Conservation (phyloP, 495 filamentous ascomycete species). For the Monascus purpureus region DNA sequence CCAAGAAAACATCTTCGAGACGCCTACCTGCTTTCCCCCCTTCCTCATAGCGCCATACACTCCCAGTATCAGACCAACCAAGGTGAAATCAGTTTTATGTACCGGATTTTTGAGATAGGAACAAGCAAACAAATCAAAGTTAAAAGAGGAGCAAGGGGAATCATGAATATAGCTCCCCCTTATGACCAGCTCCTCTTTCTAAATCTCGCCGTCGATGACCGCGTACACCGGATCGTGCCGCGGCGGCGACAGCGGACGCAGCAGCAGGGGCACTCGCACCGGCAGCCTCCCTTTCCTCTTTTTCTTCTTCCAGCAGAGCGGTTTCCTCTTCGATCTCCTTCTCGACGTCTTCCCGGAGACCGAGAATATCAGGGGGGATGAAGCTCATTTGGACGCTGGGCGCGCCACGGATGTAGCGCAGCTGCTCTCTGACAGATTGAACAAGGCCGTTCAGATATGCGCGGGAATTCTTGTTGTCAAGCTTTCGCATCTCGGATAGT, state of each 20-base stretch:
- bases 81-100: too few species aligned
- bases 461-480: conserved; percentile 66
- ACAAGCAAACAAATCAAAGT: conserved; percentile 5
- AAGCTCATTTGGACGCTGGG: conserved; percentile 77
- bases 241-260: conserved; percentile 1
- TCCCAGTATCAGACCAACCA: too few species aligned
- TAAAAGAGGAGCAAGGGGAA: conserved; percentile 3
- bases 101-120: too few species aligned
- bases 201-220: conserved; percentile 22
- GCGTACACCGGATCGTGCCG: conserved; percentile 3
- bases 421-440: conserved; percentile 63
- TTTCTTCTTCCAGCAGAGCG: conserved; percentile 41
- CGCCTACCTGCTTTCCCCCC: too few species aligned
- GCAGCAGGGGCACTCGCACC: conserved; percentile 6
- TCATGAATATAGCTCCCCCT: conserved; percentile 29
- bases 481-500: conserved; percentile 50
- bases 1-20: too few species aligned
- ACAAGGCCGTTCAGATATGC: conserved; percentile 64
- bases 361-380: conserved; percentile 65
- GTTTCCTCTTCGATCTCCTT: conserved; percentile 58
- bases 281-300: conserved; percentile 26
- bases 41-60: too few species aligned
- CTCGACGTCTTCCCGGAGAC: conserved; percentile 66
- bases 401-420: conserved; percentile 69
- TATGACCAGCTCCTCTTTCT: conserved; percentile 27